A percentile compares a stretch with the other conserved stretches of the same genome.
Evolutionary conservation across 805 yeast species (phyloP).

Genomic region (Deakozyma indianensis): DNA sequence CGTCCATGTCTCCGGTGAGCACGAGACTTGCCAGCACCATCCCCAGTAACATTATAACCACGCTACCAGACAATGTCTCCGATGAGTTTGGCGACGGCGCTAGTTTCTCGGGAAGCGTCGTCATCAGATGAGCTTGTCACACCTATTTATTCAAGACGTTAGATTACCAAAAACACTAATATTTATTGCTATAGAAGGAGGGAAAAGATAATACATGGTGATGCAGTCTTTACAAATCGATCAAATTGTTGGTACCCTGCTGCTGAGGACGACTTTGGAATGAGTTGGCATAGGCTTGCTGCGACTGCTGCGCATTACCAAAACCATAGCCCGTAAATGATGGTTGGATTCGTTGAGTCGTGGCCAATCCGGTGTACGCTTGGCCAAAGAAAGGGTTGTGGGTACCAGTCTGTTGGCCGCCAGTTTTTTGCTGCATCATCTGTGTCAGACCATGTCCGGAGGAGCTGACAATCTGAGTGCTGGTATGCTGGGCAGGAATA

Average conservation of each 20-base stretch:
- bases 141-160: too few relatives aligned
- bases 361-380: conserved; percentile 62
- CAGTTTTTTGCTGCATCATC: conserved; percentile 15
- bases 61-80: neutral
- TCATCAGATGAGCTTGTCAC: neutral
- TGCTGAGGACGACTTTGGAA: conserved; percentile 6
- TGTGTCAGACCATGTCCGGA: conserved; percentile 59
- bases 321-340: conserved; percentile 90
- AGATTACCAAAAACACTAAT: too few relatives aligned
- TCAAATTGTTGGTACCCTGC: conserved; percentile 13
- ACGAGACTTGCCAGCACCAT: neutral
- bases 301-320: conserved; percentile 49
- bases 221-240: conserved; percentile 16
- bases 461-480: conserved; percentile 69
- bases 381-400: conserved; percentile 48
- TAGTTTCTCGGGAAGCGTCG: neutral
- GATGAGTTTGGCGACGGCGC: neutral
- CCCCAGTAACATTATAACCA: neutral
- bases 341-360: conserved; percentile 49
- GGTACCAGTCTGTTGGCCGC: conserved; percentile 7
- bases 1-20: neutral
- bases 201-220: too few relatives aligned
- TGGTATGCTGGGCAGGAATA: conserved; percentile 87
- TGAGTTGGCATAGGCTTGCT: conserved; percentile 15
- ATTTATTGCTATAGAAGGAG: conserved; percentile 2